Evolutionary conservation across 805 yeast genomes (phyloP).

Genomic region (Wickerhamiella alocasiicola): DNA sequence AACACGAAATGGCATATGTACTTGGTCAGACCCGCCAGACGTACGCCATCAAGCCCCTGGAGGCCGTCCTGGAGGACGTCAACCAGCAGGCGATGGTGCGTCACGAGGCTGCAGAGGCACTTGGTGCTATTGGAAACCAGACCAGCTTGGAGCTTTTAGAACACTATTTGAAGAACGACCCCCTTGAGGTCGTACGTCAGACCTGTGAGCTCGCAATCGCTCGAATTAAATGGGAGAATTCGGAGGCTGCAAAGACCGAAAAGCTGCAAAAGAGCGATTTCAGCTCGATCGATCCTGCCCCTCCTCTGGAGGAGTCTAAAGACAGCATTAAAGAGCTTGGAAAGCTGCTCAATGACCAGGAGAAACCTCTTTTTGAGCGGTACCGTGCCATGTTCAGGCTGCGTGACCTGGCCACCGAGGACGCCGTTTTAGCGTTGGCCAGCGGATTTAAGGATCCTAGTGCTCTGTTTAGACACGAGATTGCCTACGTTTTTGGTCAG

Average conservation of each 20-base stretch:
- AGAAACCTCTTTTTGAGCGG: constrained; percentile 74
- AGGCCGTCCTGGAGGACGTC: constrained; percentile 52
- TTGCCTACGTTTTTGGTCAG: constrained; percentile 97
- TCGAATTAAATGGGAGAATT: constrained; percentile 84
- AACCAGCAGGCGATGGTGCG: constrained; percentile 84
- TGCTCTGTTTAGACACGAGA: constrained; percentile 93
- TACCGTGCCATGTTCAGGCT: constrained; percentile 98
- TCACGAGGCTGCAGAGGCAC: constrained; percentile 98
- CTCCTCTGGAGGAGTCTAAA: constrained; percentile 65
- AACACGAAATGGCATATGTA: constrained; percentile 96
- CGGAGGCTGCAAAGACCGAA: constrained; percentile 54
- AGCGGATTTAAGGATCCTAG: constrained; percentile 80
- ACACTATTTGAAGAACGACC: constrained; percentile 57
- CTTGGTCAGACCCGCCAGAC: constrained; percentile 88
- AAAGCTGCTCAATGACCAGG: constrained; percentile 59
- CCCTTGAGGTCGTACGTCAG: constrained; percentile 78
- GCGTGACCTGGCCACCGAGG: constrained; percentile 87
- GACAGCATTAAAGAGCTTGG: constrained; percentile 57
- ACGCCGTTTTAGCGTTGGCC: constrained; percentile 86
- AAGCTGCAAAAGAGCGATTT: constrained; percentile 62
- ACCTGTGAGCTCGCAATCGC: constrained; percentile 96
- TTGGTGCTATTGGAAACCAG: constrained; percentile 85
- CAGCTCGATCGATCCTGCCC: constrained; percentile 94
- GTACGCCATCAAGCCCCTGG: constrained; percentile 61
- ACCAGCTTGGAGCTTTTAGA: constrained; percentile 56